phyloP scores from a whole-genome alignment of 352 stramenopile genomes.

The Aphanomyces cochlioides region DNA sequence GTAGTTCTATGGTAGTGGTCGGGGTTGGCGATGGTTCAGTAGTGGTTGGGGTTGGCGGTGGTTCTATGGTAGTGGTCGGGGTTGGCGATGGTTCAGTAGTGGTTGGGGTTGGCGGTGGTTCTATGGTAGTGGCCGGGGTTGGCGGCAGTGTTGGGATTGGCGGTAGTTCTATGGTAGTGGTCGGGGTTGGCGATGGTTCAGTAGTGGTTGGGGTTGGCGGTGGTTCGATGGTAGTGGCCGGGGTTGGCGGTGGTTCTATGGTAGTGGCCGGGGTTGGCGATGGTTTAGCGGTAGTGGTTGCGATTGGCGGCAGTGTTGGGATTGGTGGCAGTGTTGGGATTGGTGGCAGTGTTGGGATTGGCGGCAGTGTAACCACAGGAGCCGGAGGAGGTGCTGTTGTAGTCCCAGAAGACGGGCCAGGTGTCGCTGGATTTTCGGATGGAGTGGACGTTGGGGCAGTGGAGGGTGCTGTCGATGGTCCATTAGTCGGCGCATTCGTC shows the following conservation, averaged over 20 bases:
- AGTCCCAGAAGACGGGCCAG: too few species aligned
- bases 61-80: too few species aligned
- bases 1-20: too few species aligned
- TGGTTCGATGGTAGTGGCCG: background rate
- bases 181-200: background rate
- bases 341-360: too few species aligned
- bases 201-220: background rate
- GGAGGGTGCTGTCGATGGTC: constrained; percentile 13
- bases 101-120: too few species aligned
- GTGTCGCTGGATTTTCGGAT: background rate
- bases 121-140: background rate
- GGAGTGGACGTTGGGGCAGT: background rate
- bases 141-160: background rate
- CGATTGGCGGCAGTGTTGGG: background rate
- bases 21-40: background rate
- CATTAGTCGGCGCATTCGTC: background rate
- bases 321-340: background rate
- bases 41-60: too few species aligned
- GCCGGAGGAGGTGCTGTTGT: too few species aligned
- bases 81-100: background rate
- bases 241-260: background rate
- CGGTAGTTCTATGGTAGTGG: too few species aligned
- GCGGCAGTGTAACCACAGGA: background rate
- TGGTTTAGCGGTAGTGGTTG: background rate
- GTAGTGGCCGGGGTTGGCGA: background rate